Base-by-base conservation (phyloP, 352 stramenopile genomes). In the Blastocystis sp. region DNA sequence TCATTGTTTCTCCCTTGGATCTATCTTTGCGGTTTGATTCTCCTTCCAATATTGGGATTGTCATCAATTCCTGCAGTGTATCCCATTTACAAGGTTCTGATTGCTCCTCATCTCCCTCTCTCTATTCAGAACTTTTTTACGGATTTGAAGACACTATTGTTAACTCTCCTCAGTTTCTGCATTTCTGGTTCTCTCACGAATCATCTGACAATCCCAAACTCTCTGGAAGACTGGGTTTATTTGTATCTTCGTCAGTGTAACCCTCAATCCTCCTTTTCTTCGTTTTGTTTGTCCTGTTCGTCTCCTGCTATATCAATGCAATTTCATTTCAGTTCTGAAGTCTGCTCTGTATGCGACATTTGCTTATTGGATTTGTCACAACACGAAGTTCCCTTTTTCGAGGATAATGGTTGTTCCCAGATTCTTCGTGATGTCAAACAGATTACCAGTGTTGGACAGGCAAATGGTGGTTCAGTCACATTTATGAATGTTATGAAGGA, bases 171-270 rank as follows among this genome's bases (percentile, higher is more conserved):
- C 32, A 59, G 46, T 56, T 43, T 67, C 24, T 65, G 42, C 51
- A 37, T 83, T 54, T 83, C 71, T 14, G 71, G 71, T 5, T 32
- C 32, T 6, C 7, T 59, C 24, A 67, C 43, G 29, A 39, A 83
- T 37, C 29, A 66, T 43, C 14, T 49, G 16, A 9, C 63, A 2
- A 6, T 66, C 43, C 21, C 29, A 3, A 29, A 65, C 11, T 83
- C 71, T 19, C 71, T 83, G 32, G 42, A 83, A 43, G 71, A 83
- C 35, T 83, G 71, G 71, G 35, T 83, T 16, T 67, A 66, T 39
- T 39, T 32, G 14, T 83, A 83, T 54, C 57, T 83, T 39, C 71
- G 37, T 32, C 71, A 63, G 51, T 83, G 71, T 56, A 63, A 63
- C 0, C 4, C 52, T 24, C 29, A 66, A 35, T n/a, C 43, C 19